These are phyloP conservation scores for Globisporangium spiculum DNA, from an alignment of 352 stramenopile species.

Conservation along the genomic window DNA sequence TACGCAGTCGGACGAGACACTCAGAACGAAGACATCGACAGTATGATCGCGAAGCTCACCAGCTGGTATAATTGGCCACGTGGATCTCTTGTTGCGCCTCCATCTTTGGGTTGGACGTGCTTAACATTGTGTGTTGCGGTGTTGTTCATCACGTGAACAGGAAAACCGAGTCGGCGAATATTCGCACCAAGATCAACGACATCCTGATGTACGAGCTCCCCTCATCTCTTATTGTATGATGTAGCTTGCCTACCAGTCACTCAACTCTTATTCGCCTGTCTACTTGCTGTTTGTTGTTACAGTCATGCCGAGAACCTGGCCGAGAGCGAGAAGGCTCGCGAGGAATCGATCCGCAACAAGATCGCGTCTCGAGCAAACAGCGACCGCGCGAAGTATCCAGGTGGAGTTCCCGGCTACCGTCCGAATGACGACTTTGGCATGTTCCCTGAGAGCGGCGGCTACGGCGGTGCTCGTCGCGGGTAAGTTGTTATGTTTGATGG, in stretches of 20 bases:
- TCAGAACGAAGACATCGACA: slow-evolving; percentile 77
- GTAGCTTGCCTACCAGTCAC: neutral
- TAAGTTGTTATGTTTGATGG: slow-evolving; percentile 14
- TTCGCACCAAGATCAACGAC: slow-evolving; percentile 61
- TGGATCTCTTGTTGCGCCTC: neutral
- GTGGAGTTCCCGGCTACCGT: slow-evolving; percentile 28
- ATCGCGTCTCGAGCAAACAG: slow-evolving; percentile 43
- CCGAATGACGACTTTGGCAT: slow-evolving; percentile 41
- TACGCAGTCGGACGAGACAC: slow-evolving; percentile 89
- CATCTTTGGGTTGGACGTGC: neutral
- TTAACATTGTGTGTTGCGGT: neutral
- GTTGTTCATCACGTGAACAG: slow-evolving; percentile 15
- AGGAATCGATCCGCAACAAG: slow-evolving; percentile 53
- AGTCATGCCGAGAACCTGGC: slow-evolving; percentile 57
- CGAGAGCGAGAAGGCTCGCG: slow-evolving; percentile 43
- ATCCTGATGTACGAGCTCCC: slow-evolving; percentile 50
- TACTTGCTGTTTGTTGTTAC: neutral
- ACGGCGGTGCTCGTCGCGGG: slow-evolving; percentile 40
- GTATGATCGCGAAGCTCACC: slow-evolving; percentile 86
- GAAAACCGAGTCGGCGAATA: slow-evolving; percentile 57
- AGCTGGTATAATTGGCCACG: slow-evolving; percentile 44
- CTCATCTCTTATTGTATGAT: slow-evolving; percentile 4
- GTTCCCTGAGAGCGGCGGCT: slow-evolving; percentile 33
- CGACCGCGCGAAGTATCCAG: slow-evolving; percentile 46
- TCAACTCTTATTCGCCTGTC: neutral